Evolutionary conservation across 73 alveolate species (phyloP), one percentile per base, ranked within the genome.

Genomic region (Stentor roeselii): DNA sequence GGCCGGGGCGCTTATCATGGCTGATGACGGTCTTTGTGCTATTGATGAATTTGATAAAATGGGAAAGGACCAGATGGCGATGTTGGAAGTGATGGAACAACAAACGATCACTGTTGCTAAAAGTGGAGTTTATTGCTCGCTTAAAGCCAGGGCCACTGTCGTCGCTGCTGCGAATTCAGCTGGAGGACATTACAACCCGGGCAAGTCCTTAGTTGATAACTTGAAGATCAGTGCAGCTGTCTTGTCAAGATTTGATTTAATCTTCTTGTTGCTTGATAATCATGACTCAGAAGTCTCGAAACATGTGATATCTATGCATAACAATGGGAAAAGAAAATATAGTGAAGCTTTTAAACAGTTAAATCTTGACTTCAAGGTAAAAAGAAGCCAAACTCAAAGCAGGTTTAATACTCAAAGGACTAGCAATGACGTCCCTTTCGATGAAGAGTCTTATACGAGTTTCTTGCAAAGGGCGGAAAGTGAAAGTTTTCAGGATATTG

Each of bases 31-130:
- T 35, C 93, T 95, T 6, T 95, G 98, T 78, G 94, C 97, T 86
- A 92, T 95, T 14, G 98, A 95, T 86, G 98, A 95, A 74, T 92
- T 95, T 80, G 98, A 95, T 83, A 95, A 95, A 78, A 95, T 95
- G 98, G 85, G 90, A 36, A 87, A 92, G 41, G 94, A 95, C 75
- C 92, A 95, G 82, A 59, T 85, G 74, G 91, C 96, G 0, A 77
- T 95, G 3, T 87, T 95, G 2, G 98, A 95, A 84, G 97, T 97
- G 3, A 95, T 95, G 98, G 98, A 95, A 84, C 85, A 95, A 59
- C 88, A 95, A 61, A 95, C 97, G 0, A 90, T 95, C n/a, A 82
- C 96, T 21, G 87, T 95, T 3, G 98, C 98, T 3, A 95, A 95
- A 75, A 92, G 97, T 75, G 97, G 97, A 75, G 92, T 95, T 60